Evolutionary conservation across 202 grass and related monocot species (phyloP).

Genomic region (Hordeum pubiflorum): DNA sequence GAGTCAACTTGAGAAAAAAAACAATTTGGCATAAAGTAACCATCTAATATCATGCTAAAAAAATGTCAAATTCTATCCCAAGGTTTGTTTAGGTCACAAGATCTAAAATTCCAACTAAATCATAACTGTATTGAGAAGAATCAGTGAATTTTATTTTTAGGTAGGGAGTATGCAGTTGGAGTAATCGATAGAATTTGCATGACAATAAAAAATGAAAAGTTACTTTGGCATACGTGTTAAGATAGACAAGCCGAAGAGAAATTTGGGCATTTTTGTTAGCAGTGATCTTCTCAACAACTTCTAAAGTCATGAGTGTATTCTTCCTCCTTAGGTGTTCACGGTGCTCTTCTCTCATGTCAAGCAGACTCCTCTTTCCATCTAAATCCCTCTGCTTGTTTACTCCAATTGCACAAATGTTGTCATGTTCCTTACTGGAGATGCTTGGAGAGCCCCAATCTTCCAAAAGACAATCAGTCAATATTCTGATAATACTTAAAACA

Average conservation of each 20-base stretch:
- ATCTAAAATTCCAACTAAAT: neutral
- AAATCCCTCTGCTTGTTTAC: constrained; percentile 26
- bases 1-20: neutral
- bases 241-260: constrained; percentile 68
- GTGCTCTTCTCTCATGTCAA: constrained; percentile 31
- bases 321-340: constrained; percentile 40
- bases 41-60: constrained; percentile 1
- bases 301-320: constrained; percentile 55
- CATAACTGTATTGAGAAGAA: neutral
- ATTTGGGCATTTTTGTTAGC: constrained; percentile 56
- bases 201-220: constrained; percentile 15
- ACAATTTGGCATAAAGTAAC: neutral
- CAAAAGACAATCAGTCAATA: constrained; percentile 55
- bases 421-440: constrained; percentile 29
- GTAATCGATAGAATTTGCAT: neutral
- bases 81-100: neutral
- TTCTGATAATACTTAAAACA: constrained; percentile 42
- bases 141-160: neutral
- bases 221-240: constrained; percentile 56
- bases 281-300: constrained; percentile 66
- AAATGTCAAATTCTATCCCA: neutral
- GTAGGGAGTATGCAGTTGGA: neutral
- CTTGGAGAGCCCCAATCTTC: constrained; percentile 46
- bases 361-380: constrained; percentile 25
- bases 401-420: constrained; percentile 23